These are phyloP conservation scores for Kazachstania africana DNA, from an alignment of 805 yeast species.

Conservation along the genomic window DNA sequence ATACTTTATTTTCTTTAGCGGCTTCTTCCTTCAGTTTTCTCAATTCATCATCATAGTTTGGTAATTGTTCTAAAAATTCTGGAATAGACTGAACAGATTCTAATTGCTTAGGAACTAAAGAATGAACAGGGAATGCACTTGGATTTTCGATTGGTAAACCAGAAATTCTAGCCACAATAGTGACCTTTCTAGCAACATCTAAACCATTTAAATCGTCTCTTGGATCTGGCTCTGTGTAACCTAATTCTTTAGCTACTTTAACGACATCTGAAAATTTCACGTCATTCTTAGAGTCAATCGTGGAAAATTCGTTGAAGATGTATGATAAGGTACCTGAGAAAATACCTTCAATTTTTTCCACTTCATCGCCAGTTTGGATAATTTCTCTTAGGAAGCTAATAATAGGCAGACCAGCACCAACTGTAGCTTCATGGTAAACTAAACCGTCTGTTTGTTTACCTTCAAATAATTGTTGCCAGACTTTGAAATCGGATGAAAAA, in stretches of 20 bases:
- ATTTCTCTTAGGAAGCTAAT: constrained; percentile 81
- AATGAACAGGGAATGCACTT: constrained; percentile 85
- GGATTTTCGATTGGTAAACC: constrained; percentile 82
- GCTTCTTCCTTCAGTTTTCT: constrained; percentile 73
- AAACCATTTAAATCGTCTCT: constrained; percentile 97
- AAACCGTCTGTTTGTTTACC: constrained; percentile 44
- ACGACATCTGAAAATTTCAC: constrained; percentile 86
- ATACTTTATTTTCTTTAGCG: constrained; percentile 69
- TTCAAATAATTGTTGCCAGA: constrained; percentile 73
- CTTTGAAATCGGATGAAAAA: constrained; percentile 60
- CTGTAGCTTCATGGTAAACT: constrained; percentile 96
- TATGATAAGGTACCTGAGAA: constrained; percentile 92
- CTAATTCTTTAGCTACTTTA: constrained; percentile 73
- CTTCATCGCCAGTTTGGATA: constrained; percentile 85
- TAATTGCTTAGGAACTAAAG: constrained; percentile 79
- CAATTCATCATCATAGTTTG: constrained; percentile 71
- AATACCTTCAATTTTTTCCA: constrained; percentile 87
- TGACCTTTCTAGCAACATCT: constrained; percentile 97
- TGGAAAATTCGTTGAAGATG: constrained; percentile 87
- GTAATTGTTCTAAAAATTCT: constrained; percentile 72
- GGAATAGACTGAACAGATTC: constrained; percentile 61
- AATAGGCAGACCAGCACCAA: constrained; percentile 96
- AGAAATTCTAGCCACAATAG: constrained; percentile 86
- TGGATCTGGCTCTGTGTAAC: constrained; percentile 99
- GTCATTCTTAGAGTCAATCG: constrained; percentile 40